Conservation (phyloP, 1,284 basidiomycete genomes). For the Spongiforma sp. region DNA sequence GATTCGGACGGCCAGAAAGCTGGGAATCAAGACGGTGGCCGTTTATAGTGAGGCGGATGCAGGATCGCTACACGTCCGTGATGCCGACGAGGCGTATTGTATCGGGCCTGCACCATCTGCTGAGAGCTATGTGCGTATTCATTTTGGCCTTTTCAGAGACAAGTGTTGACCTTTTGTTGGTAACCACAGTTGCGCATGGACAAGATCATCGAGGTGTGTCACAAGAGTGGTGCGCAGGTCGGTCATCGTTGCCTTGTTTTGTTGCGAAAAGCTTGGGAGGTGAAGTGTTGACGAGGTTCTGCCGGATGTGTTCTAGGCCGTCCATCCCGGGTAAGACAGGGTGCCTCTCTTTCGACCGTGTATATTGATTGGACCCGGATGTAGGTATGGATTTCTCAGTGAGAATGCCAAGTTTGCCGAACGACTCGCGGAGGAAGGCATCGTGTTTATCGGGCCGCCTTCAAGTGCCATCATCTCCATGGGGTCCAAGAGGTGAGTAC, state of each 20-base stretch:
- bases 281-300: slow-evolving; percentile 11
- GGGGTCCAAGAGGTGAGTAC: slow-evolving; percentile 99
- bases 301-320: slow-evolving; percentile 53
- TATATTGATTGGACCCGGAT: slow-evolving; percentile 99
- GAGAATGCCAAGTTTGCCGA: slow-evolving; percentile 97
- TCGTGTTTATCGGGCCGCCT: slow-evolving; percentile 96
- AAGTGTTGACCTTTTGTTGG: slow-evolving; percentile 8
- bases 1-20: slow-evolving; percentile 98
- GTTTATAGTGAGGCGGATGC: slow-evolving; percentile 64
- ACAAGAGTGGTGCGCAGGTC: slow-evolving; percentile 83
- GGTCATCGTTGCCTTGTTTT: slow-evolving; percentile 16
- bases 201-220: slow-evolving; percentile 86
- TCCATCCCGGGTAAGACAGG: slow-evolving; percentile 82
- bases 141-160: too few relatives aligned
- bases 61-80: slow-evolving; percentile 50
- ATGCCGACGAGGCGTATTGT: slow-evolving; percentile 99
- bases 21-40: slow-evolving; percentile 99
- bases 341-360: slow-evolving; percentile 93
- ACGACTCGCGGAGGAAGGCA: slow-evolving; percentile 96
- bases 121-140: slow-evolving; percentile 90
- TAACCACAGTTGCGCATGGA: slow-evolving; percentile 78
- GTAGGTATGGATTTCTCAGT: slow-evolving; percentile 95
- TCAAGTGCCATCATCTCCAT: slow-evolving; percentile 96
- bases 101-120: slow-evolving; percentile 91
- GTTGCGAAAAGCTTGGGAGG: neutral